Percentiles rank a stretch among this genome's conserved stretches.
phyloP scores from a whole-genome alignment of 108 stramenopile genomes.

The Stephanodiscus minutulus region DNA sequence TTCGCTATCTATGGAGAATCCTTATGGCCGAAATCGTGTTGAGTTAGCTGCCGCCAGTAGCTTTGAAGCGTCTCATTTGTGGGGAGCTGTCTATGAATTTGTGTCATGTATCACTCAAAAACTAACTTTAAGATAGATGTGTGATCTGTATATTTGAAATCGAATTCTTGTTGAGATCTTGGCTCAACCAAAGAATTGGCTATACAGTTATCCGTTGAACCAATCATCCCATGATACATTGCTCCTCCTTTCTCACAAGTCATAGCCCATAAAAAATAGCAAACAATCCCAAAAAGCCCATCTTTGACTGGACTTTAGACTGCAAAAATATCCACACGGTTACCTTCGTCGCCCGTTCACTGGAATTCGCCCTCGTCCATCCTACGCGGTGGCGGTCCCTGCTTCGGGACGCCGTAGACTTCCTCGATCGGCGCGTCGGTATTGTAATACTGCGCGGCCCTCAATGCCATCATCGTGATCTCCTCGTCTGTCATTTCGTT shows the following conservation, averaged over 20 bases:
- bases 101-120: not conserved
- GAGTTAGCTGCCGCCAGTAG: too few relatives aligned
- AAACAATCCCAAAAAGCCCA: too few relatives aligned
- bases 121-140: not conserved
- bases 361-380: slow-evolving; percentile 13
- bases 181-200: not conserved
- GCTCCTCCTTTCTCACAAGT: too few relatives aligned
- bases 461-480: slow-evolving; percentile 31
- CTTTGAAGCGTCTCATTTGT: too few relatives aligned
- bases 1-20: too few relatives aligned
- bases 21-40: too few relatives aligned
- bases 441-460: slow-evolving; percentile 29
- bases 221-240: too few relatives aligned
- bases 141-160: not conserved
- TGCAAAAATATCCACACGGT: too few relatives aligned
- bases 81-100: not conserved
- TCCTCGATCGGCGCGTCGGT: slow-evolving; percentile 24
- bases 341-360: not conserved
- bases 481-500: slow-evolving; percentile 34
- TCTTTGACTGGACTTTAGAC: too few relatives aligned
- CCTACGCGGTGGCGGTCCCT: slow-evolving; percentile 18
- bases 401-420: slow-evolving; percentile 17
- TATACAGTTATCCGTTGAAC: too few relatives aligned
- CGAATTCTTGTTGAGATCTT: too few relatives aligned
- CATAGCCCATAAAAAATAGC: too few relatives aligned